phyloP scores from a whole-genome alignment of 148 eudicot genomes.

The Limonium bicolor region DNA sequence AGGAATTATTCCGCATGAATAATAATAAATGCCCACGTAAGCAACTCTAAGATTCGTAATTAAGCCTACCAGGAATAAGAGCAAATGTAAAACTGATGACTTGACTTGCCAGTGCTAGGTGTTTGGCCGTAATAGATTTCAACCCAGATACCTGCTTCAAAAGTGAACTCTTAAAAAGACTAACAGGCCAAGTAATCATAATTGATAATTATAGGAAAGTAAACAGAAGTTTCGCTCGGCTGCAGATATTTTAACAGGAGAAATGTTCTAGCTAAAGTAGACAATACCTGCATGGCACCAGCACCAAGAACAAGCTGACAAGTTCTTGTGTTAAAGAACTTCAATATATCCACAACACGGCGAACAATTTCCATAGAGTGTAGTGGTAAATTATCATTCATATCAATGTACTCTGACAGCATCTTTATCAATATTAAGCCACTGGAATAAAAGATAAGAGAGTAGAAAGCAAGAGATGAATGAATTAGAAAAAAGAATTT shows the following conservation, averaged over 20 bases:
- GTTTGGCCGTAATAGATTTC: slow-evolving; percentile 89
- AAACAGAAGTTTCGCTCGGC: neutral
- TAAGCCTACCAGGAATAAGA: slow-evolving; percentile 86
- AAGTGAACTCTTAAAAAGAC: too few species aligned
- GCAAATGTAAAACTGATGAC: slow-evolving; percentile 75
- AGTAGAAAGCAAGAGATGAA: neutral
- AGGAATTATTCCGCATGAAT: too few species aligned
- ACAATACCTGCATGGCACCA: slow-evolving; percentile 89
- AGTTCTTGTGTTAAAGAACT: slow-evolving; percentile 87
- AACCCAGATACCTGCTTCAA: slow-evolving; percentile 97
- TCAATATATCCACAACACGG: slow-evolving; percentile 90
- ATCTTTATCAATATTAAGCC: slow-evolving; percentile 96
- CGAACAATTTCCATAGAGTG: slow-evolving; percentile 85
- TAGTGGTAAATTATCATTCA: slow-evolving; percentile 65
- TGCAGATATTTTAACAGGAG: too few species aligned
- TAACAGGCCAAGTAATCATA: too few species aligned
- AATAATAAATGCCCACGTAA: too few species aligned
- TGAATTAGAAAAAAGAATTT: neutral
- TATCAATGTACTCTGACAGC: slow-evolving; percentile 95
- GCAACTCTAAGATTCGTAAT: slow-evolving; percentile 3
- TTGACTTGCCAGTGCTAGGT: slow-evolving; percentile 96
- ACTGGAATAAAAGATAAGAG: slow-evolving; percentile 26
- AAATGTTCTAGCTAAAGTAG: neutral
- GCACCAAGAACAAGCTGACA: slow-evolving; percentile 99
- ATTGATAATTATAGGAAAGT: neutral